Percentiles rank a stretch among this genome's conserved stretches.
These are phyloP conservation scores for Penicillium sp. DNA, from an alignment of 2,329 filamentous ascomycete species.

Conservation along the genomic window DNA sequence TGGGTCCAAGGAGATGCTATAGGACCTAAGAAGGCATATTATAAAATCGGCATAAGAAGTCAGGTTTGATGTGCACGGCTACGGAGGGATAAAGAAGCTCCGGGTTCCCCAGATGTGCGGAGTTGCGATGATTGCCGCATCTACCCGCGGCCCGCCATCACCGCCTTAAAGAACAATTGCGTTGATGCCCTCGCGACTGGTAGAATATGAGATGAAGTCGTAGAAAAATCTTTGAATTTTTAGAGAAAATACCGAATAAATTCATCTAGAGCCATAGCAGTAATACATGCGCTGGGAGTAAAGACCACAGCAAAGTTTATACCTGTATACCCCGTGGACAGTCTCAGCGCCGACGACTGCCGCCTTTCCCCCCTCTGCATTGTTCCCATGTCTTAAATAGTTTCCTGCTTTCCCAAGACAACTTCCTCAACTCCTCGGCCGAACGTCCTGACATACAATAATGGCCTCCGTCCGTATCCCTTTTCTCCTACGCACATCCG, in stretches of 20 bases:
- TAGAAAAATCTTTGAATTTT: neutral
- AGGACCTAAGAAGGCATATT: neutral
- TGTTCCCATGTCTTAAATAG: constrained; percentile 9
- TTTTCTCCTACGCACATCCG: constrained; percentile 34
- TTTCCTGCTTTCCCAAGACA: neutral
- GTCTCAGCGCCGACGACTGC: constrained; percentile 22
- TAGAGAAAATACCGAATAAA: neutral
- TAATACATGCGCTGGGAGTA: neutral
- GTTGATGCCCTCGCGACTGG: neutral
- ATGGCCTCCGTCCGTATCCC: constrained; percentile 37
- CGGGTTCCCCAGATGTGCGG: constrained; percentile 28
- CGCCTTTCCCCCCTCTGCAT: constrained; percentile 9
- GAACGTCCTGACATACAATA: neutral
- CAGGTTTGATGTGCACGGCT: neutral
- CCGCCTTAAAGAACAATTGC: constrained; percentile 2
- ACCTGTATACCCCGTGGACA: neutral
- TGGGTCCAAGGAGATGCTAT: neutral
- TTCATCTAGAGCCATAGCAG: neutral
- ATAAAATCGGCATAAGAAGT: neutral
- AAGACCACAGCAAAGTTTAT: neutral
- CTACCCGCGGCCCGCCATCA: constrained; percentile 37
- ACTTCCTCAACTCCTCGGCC: neutral
- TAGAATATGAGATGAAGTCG: neutral
- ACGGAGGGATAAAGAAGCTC: constrained; percentile 13
- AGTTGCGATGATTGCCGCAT: constrained; percentile 48